These are phyloP conservation scores for Annulohypoxylon truncatum DNA, from an alignment of 2,329 filamentous ascomycete species.

Conservation along the genomic window DNA sequence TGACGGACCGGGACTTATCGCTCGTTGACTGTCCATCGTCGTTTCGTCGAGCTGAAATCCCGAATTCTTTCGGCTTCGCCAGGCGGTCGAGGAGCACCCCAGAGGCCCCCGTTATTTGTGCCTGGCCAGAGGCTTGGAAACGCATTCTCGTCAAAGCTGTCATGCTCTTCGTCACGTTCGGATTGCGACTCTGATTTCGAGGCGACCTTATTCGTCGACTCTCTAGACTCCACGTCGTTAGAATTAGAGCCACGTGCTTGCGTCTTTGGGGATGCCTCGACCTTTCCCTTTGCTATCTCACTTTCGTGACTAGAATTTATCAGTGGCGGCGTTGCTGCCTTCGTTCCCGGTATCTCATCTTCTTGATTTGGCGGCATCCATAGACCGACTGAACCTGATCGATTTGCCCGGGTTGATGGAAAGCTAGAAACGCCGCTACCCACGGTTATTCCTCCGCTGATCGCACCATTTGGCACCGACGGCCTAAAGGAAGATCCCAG, in stretches of 20 bases:
- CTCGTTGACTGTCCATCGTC: conserved; percentile 50
- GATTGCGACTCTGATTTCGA: conserved; percentile 10
- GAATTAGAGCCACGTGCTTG: conserved; percentile 7
- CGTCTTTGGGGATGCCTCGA: neutral
- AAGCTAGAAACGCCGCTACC: conserved; percentile 50
- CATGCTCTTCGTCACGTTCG: conserved; percentile 43
- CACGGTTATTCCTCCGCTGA: conserved; percentile 54
- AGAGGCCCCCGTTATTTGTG: conserved; percentile 45
- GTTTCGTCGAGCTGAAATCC: conserved; percentile 45
- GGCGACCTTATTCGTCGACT: neutral
- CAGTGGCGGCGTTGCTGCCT: conserved; percentile 54
- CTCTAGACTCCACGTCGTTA: neutral
- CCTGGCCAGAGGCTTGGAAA: conserved; percentile 43
- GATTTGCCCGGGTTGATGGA: conserved; percentile 46
- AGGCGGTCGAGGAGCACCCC: conserved; percentile 46
- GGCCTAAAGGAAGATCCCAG: conserved; percentile 38
- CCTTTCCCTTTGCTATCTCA: conserved; percentile 40
- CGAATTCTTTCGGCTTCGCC: conserved; percentile 47
- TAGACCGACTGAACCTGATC: conserved; percentile 59
- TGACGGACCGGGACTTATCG: conserved; percentile 25
- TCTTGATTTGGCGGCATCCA: conserved; percentile 60
- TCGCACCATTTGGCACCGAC: conserved; percentile 45
- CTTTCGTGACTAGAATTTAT: conserved; percentile 62
- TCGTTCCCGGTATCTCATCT: conserved; percentile 40
- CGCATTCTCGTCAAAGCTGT: conserved; percentile 42